Conservation (phyloP, 257 asterid genomes). For the Nicotiana undulata region DNA sequence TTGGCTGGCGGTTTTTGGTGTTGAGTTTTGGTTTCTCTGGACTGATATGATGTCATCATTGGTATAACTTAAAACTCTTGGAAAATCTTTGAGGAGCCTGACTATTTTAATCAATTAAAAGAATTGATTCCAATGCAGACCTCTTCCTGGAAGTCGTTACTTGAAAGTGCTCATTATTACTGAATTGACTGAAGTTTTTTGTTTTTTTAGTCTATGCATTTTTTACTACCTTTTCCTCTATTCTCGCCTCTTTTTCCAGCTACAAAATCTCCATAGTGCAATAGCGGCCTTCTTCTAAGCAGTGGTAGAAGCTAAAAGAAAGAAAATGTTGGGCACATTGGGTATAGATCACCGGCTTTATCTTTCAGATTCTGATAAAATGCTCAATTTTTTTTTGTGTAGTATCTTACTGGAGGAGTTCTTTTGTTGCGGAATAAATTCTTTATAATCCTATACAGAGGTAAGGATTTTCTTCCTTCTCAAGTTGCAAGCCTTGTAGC, state of each 20-base stretch:
- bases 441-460: constrained; percentile 77
- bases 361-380: constrained; percentile 16
- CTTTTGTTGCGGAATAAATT: constrained; percentile 80
- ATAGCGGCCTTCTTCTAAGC: neutral
- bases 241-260: neutral
- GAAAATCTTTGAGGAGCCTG: neutral
- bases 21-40: neutral
- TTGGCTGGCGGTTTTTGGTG: neutral
- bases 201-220: neutral
- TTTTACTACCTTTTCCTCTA: neutral
- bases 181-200: neutral
- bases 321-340: neutral
- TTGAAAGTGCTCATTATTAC: neutral
- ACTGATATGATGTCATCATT: neutral
- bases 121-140: neutral
- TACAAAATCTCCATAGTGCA: neutral
- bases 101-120: neutral
- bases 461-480: constrained; percentile 83
- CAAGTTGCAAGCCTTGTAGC: constrained; percentile 58
- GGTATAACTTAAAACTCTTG: neutral
- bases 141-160: neutral
- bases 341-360: neutral
- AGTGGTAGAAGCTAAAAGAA: neutral
- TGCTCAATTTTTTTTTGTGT: constrained; percentile 23
- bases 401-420: constrained; percentile 86